Base-by-base conservation (phyloP, 106 monocot species). In the Narthecium ossifragum region DNA sequence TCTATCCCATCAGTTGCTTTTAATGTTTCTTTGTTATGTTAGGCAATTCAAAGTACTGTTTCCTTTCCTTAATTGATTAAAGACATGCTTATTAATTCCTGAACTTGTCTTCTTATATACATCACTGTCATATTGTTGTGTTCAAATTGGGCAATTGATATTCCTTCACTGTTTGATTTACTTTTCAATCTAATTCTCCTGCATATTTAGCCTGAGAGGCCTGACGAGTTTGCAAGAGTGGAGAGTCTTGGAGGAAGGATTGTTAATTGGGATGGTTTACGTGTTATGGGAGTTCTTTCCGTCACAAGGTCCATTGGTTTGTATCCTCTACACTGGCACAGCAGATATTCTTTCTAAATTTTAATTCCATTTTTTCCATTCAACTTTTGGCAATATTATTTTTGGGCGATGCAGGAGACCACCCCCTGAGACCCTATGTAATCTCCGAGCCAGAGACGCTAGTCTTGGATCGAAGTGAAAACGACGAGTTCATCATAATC, bases 201-300 rank as follows among this genome's bases (percentile, higher is more conserved):
- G n/a, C n/a, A n/a, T n/a, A n/a, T n/a, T n/a, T n/a, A 53, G 53
- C 53, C 53, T 17, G 53, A 53, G 1, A 17, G 53, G 53, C 28
- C 53, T 10, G 53, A 53, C 26, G 53, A 53, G 53, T 28, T 53
- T 1, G 5, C 1, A 28, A 17, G 53, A 9, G 12, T 53, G 1
- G 26, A 53, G 26, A 28, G 27, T 1, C 6, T 12, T 30, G 53
- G 53, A 1, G 53, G 53, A 13, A 17, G 4, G 1, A 28, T 53
- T 17, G 12, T 53, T 12, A 1, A 53, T 28, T 28, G 26, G 28
- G 2, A 53, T 30, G 53, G 53, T 27, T 17, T 2, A 28, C 53
- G 53, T 30, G 26, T 53, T 14, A 4, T 28, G 0, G 53, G 53
- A 13, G 30, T 53, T 1, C 53, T 53, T 2, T 1, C 53, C 11